Conservation (phyloP, 106 monocot species). For the Chionographis japonica region DNA sequence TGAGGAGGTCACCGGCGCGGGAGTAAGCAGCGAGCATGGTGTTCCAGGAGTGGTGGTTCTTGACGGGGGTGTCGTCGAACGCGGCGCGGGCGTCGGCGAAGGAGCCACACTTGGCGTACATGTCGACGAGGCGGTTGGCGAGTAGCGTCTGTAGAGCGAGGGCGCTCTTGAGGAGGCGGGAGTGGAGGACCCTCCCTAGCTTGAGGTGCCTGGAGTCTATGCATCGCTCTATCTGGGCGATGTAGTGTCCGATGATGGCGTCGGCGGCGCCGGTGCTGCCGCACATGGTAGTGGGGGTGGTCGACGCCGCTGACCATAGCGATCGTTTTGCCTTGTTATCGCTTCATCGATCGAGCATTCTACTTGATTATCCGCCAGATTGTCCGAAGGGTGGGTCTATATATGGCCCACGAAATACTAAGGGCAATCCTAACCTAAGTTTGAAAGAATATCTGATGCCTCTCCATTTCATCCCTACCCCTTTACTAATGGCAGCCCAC, state of each 20-base stretch:
- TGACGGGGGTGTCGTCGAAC: constrained; percentile 32
- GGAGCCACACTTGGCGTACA: constrained; percentile 34
- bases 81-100: constrained; percentile 8
- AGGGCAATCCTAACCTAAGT: too few species aligned
- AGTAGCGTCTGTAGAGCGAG: constrained; percentile 48
- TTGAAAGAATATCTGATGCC: too few species aligned
- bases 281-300: constrained; percentile 7
- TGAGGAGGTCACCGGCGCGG: constrained; percentile 2
- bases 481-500: too few species aligned
- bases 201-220: constrained; percentile 22
- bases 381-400: too few species aligned
- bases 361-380: too few species aligned
- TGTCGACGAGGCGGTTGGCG: constrained; percentile 51
- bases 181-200: constrained; percentile 33
- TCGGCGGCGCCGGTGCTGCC: neutral
- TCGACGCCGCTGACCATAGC: neutral
- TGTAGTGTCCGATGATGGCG: constrained; percentile 9
- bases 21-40: constrained; percentile 30
- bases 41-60: constrained; percentile 54
- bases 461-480: too few species aligned
- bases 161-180: constrained; percentile 44
- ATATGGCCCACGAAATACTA: too few species aligned
- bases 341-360: neutral
- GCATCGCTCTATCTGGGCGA: constrained; percentile 29
- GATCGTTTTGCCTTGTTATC: neutral